Evolutionary conservation across 2,329 filamentous ascomycete genomes (phyloP).

Genomic region (Trichoderma sp.): DNA sequence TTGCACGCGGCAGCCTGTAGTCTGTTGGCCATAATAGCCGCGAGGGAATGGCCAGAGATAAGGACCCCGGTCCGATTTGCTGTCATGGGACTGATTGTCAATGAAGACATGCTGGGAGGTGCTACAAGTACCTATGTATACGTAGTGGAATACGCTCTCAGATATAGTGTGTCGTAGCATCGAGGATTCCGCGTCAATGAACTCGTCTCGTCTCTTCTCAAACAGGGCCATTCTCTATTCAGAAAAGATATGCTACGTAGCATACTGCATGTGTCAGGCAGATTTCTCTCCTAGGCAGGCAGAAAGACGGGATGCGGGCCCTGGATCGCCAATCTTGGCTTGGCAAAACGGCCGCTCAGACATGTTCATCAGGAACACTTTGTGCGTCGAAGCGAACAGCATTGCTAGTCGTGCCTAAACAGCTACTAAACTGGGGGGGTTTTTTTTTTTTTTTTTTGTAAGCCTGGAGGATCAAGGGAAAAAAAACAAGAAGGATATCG

Average conservation of each 20-base stretch:
- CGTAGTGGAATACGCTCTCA: not conserved
- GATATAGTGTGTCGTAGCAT: not conserved
- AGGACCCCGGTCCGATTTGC: not conserved
- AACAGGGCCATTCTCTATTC: not conserved
- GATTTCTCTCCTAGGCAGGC: not conserved
- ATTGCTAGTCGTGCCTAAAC: not conserved
- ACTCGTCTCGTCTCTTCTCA: not conserved
- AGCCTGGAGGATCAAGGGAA: no score
- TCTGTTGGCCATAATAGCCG: not conserved
- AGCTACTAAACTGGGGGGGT: no score
- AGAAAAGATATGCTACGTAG: conserved; percentile 6
- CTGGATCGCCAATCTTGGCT: not conserved
- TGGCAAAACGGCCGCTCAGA: not conserved
- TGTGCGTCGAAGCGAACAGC: not conserved
- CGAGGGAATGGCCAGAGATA: not conserved
- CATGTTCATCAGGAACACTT: not conserved
- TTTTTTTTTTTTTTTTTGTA: no score
- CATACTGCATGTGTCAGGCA: not conserved
- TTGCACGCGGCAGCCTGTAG: not conserved
- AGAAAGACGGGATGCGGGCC: not conserved
- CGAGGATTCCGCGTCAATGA: not conserved
- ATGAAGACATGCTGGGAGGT: not conserved
- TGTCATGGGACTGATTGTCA: not conserved
- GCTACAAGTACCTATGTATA: not conserved
- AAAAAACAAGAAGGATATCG: conserved; percentile 3